phyloP scores from a whole-genome alignment of 2,329 filamentous ascomycete species.

The Xylaria hypoxylon region DNA sequence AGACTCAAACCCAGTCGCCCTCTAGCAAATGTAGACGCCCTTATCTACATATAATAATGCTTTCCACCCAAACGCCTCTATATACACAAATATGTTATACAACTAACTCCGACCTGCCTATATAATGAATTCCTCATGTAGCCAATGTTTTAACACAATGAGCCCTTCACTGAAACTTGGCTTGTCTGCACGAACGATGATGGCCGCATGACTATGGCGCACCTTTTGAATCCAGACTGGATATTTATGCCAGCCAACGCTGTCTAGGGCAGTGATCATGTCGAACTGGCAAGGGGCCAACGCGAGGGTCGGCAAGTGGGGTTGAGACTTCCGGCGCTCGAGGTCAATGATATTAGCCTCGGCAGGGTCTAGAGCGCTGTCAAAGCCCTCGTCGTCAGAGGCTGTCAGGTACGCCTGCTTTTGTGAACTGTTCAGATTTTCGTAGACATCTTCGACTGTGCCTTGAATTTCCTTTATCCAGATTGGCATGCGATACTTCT shows the following conservation, averaged over 20 bases:
- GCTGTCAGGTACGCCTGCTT: conserved; percentile 76
- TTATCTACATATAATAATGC: conserved; percentile 8
- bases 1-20: background rate
- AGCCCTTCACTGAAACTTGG: conserved; percentile 79
- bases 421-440: conserved; percentile 76
- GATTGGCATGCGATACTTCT: conserved; percentile 80
- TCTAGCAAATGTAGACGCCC: background rate
- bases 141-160: conserved; percentile 83
- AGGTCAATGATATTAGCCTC: conserved; percentile 56
- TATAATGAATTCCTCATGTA: conserved; percentile 77
- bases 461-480: conserved; percentile 80
- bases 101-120: conserved; percentile 51
- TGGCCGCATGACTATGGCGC: conserved; percentile 88
- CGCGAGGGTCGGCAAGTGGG: conserved; percentile 76
- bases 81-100: conserved; percentile 1
- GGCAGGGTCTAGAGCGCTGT: conserved; percentile 50
- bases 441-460: conserved; percentile 82
- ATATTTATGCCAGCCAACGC: conserved; percentile 72
- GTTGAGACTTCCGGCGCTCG: conserved; percentile 54
- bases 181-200: conserved; percentile 81
- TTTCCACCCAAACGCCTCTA: background rate
- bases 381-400: conserved; percentile 63
- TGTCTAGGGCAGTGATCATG: conserved; percentile 83
- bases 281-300: conserved; percentile 83
- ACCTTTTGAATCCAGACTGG: conserved; percentile 81